Percentiles rank a stretch among this genome's conserved stretches.
phyloP scores from a whole-genome alignment of 2,329 filamentous ascomycete species.

The Aspergillus clavatus region DNA sequence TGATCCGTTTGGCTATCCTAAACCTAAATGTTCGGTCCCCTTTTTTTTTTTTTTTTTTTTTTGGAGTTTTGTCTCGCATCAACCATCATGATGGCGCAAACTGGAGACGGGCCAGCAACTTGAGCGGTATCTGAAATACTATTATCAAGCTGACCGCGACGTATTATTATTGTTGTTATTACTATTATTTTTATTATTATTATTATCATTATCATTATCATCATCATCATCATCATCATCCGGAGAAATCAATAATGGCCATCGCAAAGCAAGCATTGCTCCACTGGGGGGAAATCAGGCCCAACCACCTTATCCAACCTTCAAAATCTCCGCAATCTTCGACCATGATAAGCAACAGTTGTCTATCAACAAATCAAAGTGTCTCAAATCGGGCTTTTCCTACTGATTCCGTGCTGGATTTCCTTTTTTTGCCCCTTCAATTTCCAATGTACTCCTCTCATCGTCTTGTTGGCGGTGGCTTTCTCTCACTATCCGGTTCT shows the following conservation, averaged over 20 bases:
- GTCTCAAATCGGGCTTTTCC: not conserved
- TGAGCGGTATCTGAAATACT: too few relatives aligned
- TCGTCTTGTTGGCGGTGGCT: conserved; percentile 5
- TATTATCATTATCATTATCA: too few relatives aligned
- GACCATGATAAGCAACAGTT: conserved; percentile 9
- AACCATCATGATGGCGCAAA: not conserved
- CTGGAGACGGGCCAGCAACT: too few relatives aligned
- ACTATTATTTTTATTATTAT: too few relatives aligned
- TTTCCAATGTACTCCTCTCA: conserved; percentile 9
- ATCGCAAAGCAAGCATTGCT: not conserved
- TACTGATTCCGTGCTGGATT: conserved; percentile 4
- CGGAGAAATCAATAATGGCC: too few relatives aligned
- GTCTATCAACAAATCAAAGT: conserved; percentile 12
- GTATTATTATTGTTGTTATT: too few relatives aligned
- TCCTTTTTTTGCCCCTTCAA: conserved; percentile 1
- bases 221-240: too few relatives aligned
- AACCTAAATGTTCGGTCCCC: not conserved
- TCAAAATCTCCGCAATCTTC: not conserved
- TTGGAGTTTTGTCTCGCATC: too few relatives aligned
- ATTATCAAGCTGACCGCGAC: too few relatives aligned
- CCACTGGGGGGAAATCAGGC: not conserved
- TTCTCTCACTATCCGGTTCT: conserved; percentile 13
- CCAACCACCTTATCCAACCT: not conserved
- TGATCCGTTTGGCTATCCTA: conserved; percentile 8
- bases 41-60: too few relatives aligned